A percentile compares a stretch with the other conserved stretches of the same genome.
Evolutionary conservation across 805 yeast genomes (phyloP).

Genomic region (Ogataea saltuana): DNA sequence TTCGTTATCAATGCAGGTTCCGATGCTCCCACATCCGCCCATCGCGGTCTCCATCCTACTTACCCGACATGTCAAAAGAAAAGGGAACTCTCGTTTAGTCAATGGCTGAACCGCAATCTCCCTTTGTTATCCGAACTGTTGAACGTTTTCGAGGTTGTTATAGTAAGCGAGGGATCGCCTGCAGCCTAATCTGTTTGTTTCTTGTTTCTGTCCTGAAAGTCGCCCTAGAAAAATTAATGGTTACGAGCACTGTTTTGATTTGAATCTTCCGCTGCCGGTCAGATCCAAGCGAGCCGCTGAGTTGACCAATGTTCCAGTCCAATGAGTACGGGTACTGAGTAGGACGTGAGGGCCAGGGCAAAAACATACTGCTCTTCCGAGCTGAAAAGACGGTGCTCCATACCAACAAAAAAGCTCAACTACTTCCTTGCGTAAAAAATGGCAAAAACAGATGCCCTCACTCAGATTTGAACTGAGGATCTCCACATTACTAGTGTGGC

Average conservation of each 20-base stretch:
- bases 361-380: no score
- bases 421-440: background rate
- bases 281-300: no score
- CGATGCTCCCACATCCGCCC: background rate
- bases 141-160: no score
- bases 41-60: background rate
- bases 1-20: background rate
- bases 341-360: no score
- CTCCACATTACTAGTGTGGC: constrained; percentile 39
- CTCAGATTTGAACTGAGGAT: constrained; percentile 39
- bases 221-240: background rate
- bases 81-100: background rate
- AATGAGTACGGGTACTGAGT: background rate
- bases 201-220: constrained; percentile 1
- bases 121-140: no score
- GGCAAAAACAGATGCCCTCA: constrained; percentile 31
- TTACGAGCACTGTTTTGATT: constrained; percentile 9
- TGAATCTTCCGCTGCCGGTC: no score
- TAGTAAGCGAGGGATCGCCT: no score
- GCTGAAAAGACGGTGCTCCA: no score
- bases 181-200: background rate
- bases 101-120: background rate
- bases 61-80: constrained; percentile 15
- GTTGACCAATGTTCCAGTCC: no score
- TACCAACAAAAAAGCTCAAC: no score